Conservation (phyloP, 352 stramenopile genomes). For the Pythium chondricola region DNA sequence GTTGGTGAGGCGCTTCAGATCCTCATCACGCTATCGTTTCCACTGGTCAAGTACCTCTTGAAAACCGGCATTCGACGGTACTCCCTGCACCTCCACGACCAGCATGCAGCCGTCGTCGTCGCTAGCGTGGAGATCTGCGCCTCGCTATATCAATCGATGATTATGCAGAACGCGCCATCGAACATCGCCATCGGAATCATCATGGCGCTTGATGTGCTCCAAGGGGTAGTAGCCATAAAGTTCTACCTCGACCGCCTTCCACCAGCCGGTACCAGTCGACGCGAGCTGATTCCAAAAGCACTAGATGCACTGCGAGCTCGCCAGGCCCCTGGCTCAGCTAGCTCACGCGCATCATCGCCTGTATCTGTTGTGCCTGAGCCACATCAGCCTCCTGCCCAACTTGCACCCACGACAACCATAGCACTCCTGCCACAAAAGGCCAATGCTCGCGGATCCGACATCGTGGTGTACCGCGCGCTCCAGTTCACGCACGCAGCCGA, state of each 20-base stretch:
- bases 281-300: neutral
- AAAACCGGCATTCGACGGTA: neutral
- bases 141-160: constrained; percentile 14
- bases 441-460: too few species aligned
- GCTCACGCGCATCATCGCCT: too few species aligned
- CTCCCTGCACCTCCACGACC: neutral
- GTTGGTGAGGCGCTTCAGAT: constrained; percentile 1
- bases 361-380: too few species aligned
- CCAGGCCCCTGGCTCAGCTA: neutral
- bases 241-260: constrained; percentile 7
- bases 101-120: constrained; percentile 1
- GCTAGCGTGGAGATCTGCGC: constrained; percentile 8
- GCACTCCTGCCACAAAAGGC: too few species aligned
- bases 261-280: neutral
- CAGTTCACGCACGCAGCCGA: constrained; percentile 5
- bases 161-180: constrained; percentile 12
- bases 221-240: constrained; percentile 5
- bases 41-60: constrained; percentile 7
- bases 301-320: neutral
- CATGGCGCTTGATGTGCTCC: constrained; percentile 13
- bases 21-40: constrained; percentile 8
- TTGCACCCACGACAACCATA: neutral
- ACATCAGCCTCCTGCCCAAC: neutral
- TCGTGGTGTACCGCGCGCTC: constrained; percentile 3
- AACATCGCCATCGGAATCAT: constrained; percentile 5